Evolutionary conservation across 2,329 filamentous ascomycete genomes (phyloP).

Genomic region (Nigrospora osmanthi): DNA sequence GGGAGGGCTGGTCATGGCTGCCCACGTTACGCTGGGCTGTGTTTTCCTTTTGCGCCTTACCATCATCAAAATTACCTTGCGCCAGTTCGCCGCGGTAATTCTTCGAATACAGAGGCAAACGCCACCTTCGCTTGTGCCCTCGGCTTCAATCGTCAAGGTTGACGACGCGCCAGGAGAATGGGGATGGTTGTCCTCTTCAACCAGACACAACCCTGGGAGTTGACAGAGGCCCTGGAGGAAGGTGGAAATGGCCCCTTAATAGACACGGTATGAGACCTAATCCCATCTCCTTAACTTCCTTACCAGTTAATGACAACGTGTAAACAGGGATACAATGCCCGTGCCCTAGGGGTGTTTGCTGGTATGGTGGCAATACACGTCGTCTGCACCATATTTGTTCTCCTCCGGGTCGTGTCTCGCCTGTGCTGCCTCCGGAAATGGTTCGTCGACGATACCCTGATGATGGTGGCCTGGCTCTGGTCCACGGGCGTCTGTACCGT

Average conservation of each 20-base stretch:
- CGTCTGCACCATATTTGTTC: not conserved
- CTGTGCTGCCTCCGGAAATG: not conserved
- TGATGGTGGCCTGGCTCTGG: constrained; percentile 1
- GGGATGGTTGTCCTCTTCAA: not conserved
- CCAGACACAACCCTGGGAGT: not conserved
- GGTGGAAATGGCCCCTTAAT: not conserved
- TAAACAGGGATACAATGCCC: not conserved
- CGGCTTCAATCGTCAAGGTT: too few relatives aligned
- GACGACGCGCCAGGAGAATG: too few relatives aligned
- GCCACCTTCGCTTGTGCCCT: too few relatives aligned
- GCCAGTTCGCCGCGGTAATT: too few relatives aligned
- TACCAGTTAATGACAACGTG: not conserved
- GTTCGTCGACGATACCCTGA: constrained; percentile 2
- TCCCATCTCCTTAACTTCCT: not conserved
- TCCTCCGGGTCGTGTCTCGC: not conserved
- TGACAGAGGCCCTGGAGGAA: not conserved
- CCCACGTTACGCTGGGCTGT: too few relatives aligned
- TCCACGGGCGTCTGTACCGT: not conserved
- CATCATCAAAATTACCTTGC: too few relatives aligned
- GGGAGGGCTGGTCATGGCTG: not conserved
- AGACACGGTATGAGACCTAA: not conserved
- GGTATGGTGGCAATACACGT: not conserved
- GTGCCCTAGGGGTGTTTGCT: not conserved
- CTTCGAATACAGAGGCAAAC: too few relatives aligned
- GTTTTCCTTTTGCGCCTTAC: too few relatives aligned